Base-by-base conservation (phyloP, 2,329 filamentous ascomycete species). In the Metarhizium sp. region DNA sequence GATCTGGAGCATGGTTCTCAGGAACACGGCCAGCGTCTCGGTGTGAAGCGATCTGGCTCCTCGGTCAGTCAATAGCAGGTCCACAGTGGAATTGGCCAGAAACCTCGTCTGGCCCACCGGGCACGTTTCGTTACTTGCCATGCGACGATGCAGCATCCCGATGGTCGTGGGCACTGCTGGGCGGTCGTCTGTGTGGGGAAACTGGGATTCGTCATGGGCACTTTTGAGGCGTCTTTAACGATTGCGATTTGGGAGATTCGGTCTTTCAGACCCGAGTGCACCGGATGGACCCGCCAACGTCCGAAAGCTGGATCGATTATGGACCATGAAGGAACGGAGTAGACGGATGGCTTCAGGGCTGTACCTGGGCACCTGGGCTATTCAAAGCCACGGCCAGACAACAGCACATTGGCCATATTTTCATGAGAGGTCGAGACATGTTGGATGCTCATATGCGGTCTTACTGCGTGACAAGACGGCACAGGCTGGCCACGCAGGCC, bases 181-280 rank as follows among this genome's bases (percentile, higher is more conserved):
- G 25, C 25, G 25, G 32, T 11, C 32, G 7, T 34, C 32, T 34
- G 32, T 34, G 32, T 7, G 32, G 7, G 2, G 32, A 34, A 3
- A 10, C 7, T 34, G 32, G 32, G 10, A 8, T 34, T 11, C 32
- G 32, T 11, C 6, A 0, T 11, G 6, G 32, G 32, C 7, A 34
- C 32, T 8, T 25, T 7, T 7, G 32, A 34, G 32, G 32, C 32
- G 32, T 34, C 32, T 34, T 34, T 34, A 25, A 25, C 25, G 25
- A 25, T 25, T 25, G 25, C 25, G 25, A 4, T 25, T 25, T 25
- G 3, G 25, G 25, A 51, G 20, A 54, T 51, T 57, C 51, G 55
- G 55, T 47, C 18, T 47, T 53, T 47, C 14, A 38, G 48, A 48
- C 48, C 54, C 55, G 51, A 57, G 55, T 36, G 34, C 7, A 10